Evolutionary conservation across 768 basidiomycete genomes (phyloP).

Genomic region (Infundibulicybe gibba): DNA sequence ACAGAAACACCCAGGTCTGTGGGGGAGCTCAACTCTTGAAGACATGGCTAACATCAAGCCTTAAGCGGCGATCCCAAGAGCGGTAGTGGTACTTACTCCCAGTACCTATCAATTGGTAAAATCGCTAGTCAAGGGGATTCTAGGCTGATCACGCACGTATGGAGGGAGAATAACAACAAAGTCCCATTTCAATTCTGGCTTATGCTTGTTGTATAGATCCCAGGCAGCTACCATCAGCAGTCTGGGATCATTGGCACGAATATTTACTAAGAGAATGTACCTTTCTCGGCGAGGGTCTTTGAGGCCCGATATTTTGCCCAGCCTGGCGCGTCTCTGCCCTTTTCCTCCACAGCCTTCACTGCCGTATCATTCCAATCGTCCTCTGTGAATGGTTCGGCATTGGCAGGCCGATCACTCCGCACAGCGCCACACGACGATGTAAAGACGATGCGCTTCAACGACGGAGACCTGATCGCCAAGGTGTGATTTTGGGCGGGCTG

Average conservation of each 20-base stretch:
- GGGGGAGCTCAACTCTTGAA: too few relatives aligned
- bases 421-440: conserved; percentile 58
- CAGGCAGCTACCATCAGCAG: conserved; percentile 30
- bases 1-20: too few relatives aligned
- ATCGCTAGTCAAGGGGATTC: neutral
- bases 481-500: neutral
- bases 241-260: neutral
- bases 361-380: conserved; percentile 57
- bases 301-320: conserved; percentile 45
- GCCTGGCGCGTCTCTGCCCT: conserved; percentile 39
- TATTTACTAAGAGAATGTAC: conserved; percentile 21
- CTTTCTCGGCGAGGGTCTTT: conserved; percentile 63
- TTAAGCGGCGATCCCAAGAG: neutral
- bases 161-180: too few relatives aligned
- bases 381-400: conserved; percentile 35
- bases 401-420: conserved; percentile 23
- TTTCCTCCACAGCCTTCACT: too few relatives aligned
- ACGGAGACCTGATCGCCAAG: conserved; percentile 7
- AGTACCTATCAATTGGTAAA: conserved; percentile 16
- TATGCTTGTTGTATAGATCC: conserved; percentile 33
- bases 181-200: too few relatives aligned
- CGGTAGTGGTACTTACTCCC: conserved; percentile 18
- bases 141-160: too few relatives aligned
- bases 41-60: conserved; percentile 31
- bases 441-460: conserved; percentile 56